Base-by-base conservation (phyloP, 2,329 filamentous ascomycete species). In the Trichoderma hamatum region DNA sequence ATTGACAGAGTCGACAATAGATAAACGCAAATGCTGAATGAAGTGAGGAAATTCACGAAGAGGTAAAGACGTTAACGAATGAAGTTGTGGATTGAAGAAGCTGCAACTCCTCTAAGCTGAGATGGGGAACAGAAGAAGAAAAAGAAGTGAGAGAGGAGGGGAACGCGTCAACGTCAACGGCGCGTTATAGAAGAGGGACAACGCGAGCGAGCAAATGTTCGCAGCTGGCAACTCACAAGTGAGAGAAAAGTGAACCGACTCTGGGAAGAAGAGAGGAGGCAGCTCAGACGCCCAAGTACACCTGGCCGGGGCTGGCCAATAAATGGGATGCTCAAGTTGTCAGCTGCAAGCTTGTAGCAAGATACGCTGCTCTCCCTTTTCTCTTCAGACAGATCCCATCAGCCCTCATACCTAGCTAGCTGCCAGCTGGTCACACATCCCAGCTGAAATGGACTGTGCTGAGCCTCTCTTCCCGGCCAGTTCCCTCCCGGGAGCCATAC, bases 391-490 rank as follows among this genome's bases (percentile, higher is more conserved):
- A 62, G 1, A 16, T 7, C 16, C 51, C 36, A 32, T 36, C 58
- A 55, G 28, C 10, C 11, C 26, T 14, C 61, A 64, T 32, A 28
- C 16, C 30, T 64, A 49, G 61, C 5, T 32, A 4, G 61, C 7
- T 26, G 16, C 54, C 43, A 69, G 61, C 54, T 30, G 61, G 68
- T 69, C 43, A 55, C 61, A 69, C 68, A 21, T 36, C 14, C 61
- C 26, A 61, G 68, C 54, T 69, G 54, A 65, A 54, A 43, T n/a
- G 30, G 6, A 66, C 64, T 63, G 58, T 36, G 69, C 56, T 70
- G 58, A 67, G 64, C 69, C 69, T 67, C 46, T 67, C 64, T 67
- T 70, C 69, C 68, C 62, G 69, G 46, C 39, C 59, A 26, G 16
- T 43, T 67, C 52, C 69, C 69, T 70, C 46, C 69, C 69, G 69